Base-by-base conservation (phyloP, 768 basidiomycete species). In the Suillus discolor region DNA sequence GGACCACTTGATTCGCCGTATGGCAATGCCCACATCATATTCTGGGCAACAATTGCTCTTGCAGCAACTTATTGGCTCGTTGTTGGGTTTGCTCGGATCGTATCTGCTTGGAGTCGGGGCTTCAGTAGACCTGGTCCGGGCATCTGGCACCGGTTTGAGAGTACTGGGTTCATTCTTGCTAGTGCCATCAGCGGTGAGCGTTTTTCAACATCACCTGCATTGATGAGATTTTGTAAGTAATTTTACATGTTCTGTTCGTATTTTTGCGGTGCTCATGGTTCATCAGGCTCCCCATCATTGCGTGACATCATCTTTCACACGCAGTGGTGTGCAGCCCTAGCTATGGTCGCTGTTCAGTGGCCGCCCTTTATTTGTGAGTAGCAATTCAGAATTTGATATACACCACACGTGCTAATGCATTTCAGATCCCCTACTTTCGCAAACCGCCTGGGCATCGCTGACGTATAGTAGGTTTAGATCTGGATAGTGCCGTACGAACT, bases 291-390 rank as follows among this genome's bases (percentile, higher is more conserved):
- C 0, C 97, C 97, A 2, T 94, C 94, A 7, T 79, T 96, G 79
- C 84, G 96, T 62, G 97, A 99, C 76, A 85, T 99, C 61, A 85
- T 98, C 60, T 92, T 94, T 76, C 94, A 96, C 72, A 92, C 96
- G 0, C 96, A 97, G 70, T 98, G 93, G 91, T 93, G 91, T 75
- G 86, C 93, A 47, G 85, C 90, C 39, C 81, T 99, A 16, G 89
- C 88, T 39, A 96, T 97, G 92, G 89, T 99, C 62, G 94, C 97
- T 41, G 94, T 99, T 25, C 85, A 93, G 74, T 99, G 97, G 97
- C 97, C 97, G 0, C 81, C 83, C 18, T 98, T 96, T 76, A 85
- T 91, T 66, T 99, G 96, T 96, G 71, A 69, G 91, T 84, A 45
- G 47, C 25, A 31, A 31, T 31, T 15, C 41, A 34, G 65, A 53